Percentiles rank a stretch among this genome's conserved stretches.
Evolutionary conservation across 306 rosid species (phyloP).

Genomic region (Begonia loranthoides): DNA sequence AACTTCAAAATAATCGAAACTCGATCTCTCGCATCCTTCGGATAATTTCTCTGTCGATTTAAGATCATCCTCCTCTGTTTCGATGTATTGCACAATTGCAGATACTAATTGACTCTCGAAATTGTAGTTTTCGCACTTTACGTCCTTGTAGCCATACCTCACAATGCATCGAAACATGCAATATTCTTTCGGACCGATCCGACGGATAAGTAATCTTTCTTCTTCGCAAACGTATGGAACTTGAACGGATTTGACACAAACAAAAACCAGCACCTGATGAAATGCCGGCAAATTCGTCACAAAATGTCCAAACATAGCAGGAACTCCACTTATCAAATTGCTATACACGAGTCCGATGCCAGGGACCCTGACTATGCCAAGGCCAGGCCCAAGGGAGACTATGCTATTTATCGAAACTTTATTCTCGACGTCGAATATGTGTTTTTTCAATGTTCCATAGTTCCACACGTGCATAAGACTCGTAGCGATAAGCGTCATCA

Average conservation of each 20-base stretch:
- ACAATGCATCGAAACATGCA: conserved; percentile 61
- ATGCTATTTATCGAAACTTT: conserved; percentile 42
- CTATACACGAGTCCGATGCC: conserved; percentile 53
- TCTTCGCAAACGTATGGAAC: conserved; percentile 38
- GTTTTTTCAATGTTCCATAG: conserved; percentile 58
- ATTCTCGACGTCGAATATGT: conserved; percentile 54
- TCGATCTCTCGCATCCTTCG: conserved; percentile 13
- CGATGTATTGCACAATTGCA: conserved; percentile 45
- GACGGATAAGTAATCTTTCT: conserved; percentile 36
- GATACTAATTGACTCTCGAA: conserved; percentile 47
- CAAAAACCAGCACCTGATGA: conserved; percentile 52
- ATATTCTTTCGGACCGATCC: conserved; percentile 56
- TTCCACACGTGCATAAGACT: conserved; percentile 49
- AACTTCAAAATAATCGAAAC: conserved; percentile 11
- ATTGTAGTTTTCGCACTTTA: conserved; percentile 46
- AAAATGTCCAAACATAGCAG: conserved; percentile 48
- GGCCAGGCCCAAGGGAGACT: conserved; percentile 39
- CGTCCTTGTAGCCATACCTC: conserved; percentile 69
- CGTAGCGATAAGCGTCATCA: conserved; percentile 29
- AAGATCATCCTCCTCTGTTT: conserved; percentile 28
- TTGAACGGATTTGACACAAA: conserved; percentile 43
- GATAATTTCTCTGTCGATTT: conserved; percentile 16
- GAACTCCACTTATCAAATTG: conserved; percentile 35
- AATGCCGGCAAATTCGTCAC: conserved; percentile 64
- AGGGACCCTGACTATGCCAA: conserved; percentile 53